A percentile compares a stretch with the other conserved stretches of the same genome.
phyloP scores from a whole-genome alignment of 2,329 filamentous ascomycete species.

The Periconia digitata region DNA sequence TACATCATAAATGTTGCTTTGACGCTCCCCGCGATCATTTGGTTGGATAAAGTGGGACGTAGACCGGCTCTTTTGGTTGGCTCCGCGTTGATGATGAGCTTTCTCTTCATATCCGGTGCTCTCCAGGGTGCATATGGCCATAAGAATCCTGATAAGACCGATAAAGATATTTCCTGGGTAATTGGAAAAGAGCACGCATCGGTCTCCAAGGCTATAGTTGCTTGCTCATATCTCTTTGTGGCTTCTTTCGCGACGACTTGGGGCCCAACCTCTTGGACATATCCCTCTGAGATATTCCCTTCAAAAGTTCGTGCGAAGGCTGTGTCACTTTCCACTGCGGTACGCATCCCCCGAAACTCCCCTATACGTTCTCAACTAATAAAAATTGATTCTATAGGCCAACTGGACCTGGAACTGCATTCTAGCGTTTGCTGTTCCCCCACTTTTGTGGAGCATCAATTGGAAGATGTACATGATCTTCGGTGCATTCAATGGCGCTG shows the following conservation, averaged over 20 bases:
- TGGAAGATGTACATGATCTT: constrained; percentile 49
- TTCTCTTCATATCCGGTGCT: constrained; percentile 61
- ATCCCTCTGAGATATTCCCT: constrained; percentile 44
- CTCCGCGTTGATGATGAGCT: constrained; percentile 60
- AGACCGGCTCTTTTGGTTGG: constrained; percentile 59
- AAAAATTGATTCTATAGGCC: no score
- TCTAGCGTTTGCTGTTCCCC: constrained; percentile 45
- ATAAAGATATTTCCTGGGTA: constrained; percentile 59
- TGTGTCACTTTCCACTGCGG: constrained; percentile 42
- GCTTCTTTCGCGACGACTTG: constrained; percentile 48
- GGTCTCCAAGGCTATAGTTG: constrained; percentile 57
- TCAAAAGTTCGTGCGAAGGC: constrained; percentile 46
- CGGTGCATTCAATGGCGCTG: constrained; percentile 41
- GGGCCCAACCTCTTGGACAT: constrained; percentile 41
- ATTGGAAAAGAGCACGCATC: constrained; percentile 54
- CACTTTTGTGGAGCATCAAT: constrained; percentile 44
- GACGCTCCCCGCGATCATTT: constrained; percentile 62
- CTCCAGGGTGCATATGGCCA: constrained; percentile 62
- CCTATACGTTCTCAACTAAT: no score
- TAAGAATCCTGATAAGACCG: constrained; percentile 28
- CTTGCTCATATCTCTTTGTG: constrained; percentile 48
- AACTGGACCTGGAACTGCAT: constrained; percentile 44
- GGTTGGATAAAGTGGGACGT: constrained; percentile 61
- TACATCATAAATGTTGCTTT: constrained; percentile 65
- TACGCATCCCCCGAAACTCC: no score